Conservation (phyloP, 768 basidiomycete species). For the Suillus subluteus region DNA sequence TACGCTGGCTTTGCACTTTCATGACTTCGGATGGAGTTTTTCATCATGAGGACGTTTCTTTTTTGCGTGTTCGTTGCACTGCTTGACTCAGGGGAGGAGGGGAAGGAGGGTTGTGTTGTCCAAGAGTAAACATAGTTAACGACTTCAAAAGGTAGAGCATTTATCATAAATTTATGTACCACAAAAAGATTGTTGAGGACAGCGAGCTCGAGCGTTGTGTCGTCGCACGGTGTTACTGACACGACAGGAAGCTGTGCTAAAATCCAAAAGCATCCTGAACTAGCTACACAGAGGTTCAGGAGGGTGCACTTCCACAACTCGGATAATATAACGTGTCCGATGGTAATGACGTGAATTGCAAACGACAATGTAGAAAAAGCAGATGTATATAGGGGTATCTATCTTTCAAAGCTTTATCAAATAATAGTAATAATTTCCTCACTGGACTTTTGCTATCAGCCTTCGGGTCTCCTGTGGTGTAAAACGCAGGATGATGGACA, state of each 20-base stretch:
- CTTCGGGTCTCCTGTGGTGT: slow-evolving; percentile 94
- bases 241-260: background rate
- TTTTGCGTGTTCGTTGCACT: background rate
- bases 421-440: background rate
- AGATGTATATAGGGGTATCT: background rate
- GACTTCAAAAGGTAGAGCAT: background rate
- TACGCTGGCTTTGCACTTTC: background rate
- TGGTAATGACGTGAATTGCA: background rate
- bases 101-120: background rate
- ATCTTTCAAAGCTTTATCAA: background rate
- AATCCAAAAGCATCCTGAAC: background rate
- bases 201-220: too few relatives aligned
- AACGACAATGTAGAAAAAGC: background rate
- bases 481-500: slow-evolving; percentile 91
- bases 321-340: background rate
- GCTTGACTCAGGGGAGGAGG: background rate
- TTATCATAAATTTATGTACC: background rate
- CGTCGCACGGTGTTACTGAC: background rate
- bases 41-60: background rate
- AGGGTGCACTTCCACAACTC: background rate
- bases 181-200: background rate
- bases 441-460: slow-evolving; percentile 82
- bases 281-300: background rate
- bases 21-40: background rate
- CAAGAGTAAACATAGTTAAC: background rate